Evolutionary conservation across 2,329 filamentous ascomycete species (phyloP), one percentile per base, ranked within the genome.

Genomic region (Paracorniculantispora psalliotae): DNA sequence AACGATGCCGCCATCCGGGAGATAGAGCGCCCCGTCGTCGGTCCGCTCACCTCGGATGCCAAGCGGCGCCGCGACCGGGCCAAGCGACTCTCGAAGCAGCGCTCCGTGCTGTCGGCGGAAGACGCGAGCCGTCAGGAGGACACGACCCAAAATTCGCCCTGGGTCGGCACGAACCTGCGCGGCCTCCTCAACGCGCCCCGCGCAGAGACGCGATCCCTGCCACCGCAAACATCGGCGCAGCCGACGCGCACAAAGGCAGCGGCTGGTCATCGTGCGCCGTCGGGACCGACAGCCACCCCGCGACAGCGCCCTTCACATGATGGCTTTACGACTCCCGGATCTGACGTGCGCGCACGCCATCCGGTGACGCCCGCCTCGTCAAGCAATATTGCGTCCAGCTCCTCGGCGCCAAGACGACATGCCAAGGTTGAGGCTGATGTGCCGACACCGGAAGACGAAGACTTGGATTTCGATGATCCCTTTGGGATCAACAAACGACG

Each of bases 11-110:
- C 76, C 10, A 82, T 84, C 61, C 72, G 68, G 21, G 72, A 75
- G 59, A 80, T 84, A 51, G 78, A 81, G 41, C 75, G 81, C 8
- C 82, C 81, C 2, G 77, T 82, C 10, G 74, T 80, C 0, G 75
- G 74, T 0, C 66, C 67, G 26, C 70, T 64, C n/a, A 72, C 71
- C 5, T 33, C 59, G 8, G 59, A 67, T 15, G 64, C 68, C 1
- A 64, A 61, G 9, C 61, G 65, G 37, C 65, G 68, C 2, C 62
- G 59, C 10, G 67, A 64, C 9, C 62, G 57, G 2, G 61, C 53
- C 4, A 62, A 33, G 37, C 67, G 68, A 37, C 53, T 48, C 8
- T 56, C 52, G 1, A 71, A 67, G 53, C 71, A 72, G 64, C 63
- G 66, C 21, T 60, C 61, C 15, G 47, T 67, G 17, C 49, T 67